Percentiles rank a stretch among this genome's conserved stretches.
Evolutionary conservation across 305 asterid genomes (phyloP).

Genomic region (Petunia hybrid): DNA sequence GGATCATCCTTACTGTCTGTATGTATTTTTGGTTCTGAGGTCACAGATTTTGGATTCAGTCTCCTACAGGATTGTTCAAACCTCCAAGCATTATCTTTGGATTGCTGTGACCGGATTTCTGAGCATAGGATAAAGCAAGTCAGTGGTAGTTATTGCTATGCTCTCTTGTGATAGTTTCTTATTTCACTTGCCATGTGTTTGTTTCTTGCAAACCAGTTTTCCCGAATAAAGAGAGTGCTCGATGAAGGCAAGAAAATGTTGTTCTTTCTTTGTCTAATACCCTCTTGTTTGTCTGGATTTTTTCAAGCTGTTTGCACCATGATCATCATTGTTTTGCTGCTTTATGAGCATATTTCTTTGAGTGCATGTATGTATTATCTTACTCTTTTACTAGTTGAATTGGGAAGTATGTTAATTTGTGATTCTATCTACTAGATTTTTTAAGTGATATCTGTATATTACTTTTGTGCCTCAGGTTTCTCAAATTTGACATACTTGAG

Average conservation of each 20-base stretch:
- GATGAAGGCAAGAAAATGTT: not conserved
- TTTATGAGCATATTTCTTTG: not conserved
- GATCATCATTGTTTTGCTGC: not conserved
- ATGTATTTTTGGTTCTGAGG: constrained; percentile 76
- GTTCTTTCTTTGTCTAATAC: too few relatives aligned
- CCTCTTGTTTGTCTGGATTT: too few relatives aligned
- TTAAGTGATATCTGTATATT: not conserved
- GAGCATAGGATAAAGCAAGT: constrained; percentile 71
- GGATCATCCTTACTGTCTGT: constrained; percentile 79
- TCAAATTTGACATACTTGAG: constrained; percentile 69
- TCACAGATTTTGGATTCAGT: constrained; percentile 71
- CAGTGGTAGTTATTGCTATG: constrained; percentile 48
- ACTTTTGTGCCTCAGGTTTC: constrained; percentile 54
- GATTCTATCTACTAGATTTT: not conserved
- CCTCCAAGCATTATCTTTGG: constrained; percentile 70
- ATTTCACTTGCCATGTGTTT: not conserved
- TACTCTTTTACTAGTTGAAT: not conserved
- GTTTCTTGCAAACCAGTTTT: not conserved
- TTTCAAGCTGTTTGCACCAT: not conserved
- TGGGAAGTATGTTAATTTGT: not conserved
- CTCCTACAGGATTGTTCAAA: constrained; percentile 65
- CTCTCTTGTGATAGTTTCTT: not conserved
- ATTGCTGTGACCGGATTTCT: constrained; percentile 75
- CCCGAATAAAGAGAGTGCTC: not conserved
- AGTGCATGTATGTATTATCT: not conserved